Conservation (phyloP, 768 basidiomycete species). For the Lyophyllum atratum region DNA sequence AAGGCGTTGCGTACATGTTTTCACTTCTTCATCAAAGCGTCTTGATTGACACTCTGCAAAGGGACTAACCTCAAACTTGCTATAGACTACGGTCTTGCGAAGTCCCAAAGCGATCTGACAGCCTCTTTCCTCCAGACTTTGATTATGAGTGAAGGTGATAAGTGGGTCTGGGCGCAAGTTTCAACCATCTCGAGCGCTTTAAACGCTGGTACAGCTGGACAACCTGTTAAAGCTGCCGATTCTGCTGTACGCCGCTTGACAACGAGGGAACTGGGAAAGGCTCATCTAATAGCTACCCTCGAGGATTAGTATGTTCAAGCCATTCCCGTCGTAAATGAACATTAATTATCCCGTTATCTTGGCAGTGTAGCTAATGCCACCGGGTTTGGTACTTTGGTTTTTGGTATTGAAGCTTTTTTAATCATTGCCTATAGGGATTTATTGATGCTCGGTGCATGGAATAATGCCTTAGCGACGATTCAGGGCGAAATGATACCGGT, state of each 20-base stretch:
- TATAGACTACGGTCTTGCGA: slow-evolving; percentile 84
- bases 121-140: slow-evolving; percentile 94
- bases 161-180: slow-evolving; percentile 79
- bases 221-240: slow-evolving; percentile 77
- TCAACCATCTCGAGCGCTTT: slow-evolving; percentile 71
- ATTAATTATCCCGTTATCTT: slow-evolving; percentile 2
- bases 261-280: slow-evolving; percentile 81
- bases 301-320: slow-evolving; percentile 79
- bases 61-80: slow-evolving; percentile 89
- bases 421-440: slow-evolving; percentile 52
- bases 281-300: slow-evolving; percentile 73
- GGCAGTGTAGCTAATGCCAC: slow-evolving; percentile 86
- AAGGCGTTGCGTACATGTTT: slow-evolving; percentile 71
- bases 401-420: neutral
- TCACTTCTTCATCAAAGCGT: neutral
- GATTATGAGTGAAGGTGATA: slow-evolving; percentile 95
- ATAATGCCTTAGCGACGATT: slow-evolving; percentile 56
- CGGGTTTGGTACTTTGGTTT: slow-evolving; percentile 33
- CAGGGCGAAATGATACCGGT: slow-evolving; percentile 75
- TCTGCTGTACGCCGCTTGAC: slow-evolving; percentile 84
- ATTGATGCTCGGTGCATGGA: slow-evolving; percentile 82
- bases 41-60: slow-evolving; percentile 1
- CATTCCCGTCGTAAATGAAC: neutral
- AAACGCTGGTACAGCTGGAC: slow-evolving; percentile 62
- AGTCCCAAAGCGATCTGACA: slow-evolving; percentile 80